Evolutionary conservation across 106 monocot genomes (phyloP), one percentile per base, ranked within the genome.

Genomic region (Dioscorea alata): DNA sequence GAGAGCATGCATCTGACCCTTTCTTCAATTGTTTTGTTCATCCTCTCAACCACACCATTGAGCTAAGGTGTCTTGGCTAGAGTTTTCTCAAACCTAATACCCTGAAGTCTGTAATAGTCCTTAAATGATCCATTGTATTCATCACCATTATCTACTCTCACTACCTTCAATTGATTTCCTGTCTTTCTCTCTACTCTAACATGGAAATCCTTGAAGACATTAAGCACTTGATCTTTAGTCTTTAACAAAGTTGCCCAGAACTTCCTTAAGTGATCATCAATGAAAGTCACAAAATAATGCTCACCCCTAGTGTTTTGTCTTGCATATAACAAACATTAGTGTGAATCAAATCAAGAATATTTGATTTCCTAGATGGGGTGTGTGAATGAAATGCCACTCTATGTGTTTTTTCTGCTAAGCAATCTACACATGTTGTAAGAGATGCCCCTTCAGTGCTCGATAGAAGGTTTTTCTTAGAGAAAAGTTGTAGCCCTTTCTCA

Each of bases 291-390:
- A 70, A 70, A 70, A 59, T 42, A 59, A 8, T 21, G 4, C 9
- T 25, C 68, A 56, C 56, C 6, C 59, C 42, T 28, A 59, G 16
- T 20, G 18, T 59, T 22, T 35, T 59, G 59, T 8, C 59, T 21
- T 33, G n/a, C 59, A 59, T 57, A 35, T 4, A 6, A 23, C 22
- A 70, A 19, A 35, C 12, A 57, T 70, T 17, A 13, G 18, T 35
- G 35, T 59, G 22, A 31, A 70, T 23, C 12, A 70, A 58, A 59
- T 70, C 48, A 7, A 58, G 17, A 59, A 70, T 16, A 59, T 70
- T 18, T 20, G 21, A 59, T 42, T 33, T 42, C 48, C 22, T 35
- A 56, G 15, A 56, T 20, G 14, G 4, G 54, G 53, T 13, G 33
- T 5, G 24, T 13, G 4, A 23, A 23, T 33, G 13, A 33, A 57